phyloP scores from a whole-genome alignment of 2,329 filamentous ascomycete genomes.

The Exophiala bonariae region DNA sequence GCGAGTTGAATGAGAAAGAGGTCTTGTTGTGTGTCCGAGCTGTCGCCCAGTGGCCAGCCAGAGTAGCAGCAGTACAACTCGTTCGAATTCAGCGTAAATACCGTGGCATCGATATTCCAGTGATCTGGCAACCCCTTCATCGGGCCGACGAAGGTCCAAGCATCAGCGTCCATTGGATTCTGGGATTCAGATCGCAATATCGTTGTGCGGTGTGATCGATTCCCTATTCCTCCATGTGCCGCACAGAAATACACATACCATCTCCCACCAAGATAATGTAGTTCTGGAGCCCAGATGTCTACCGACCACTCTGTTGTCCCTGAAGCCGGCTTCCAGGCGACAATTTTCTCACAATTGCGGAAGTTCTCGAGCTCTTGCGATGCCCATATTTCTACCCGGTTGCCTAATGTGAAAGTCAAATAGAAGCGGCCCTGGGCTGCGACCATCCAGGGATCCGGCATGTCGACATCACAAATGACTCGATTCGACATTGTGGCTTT shows the following conservation, averaged over 20 bases:
- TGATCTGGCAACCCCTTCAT: conserved; percentile 26
- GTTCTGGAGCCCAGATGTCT: conserved; percentile 57
- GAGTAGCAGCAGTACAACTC: conserved; percentile 25
- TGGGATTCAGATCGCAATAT: conserved; percentile 16
- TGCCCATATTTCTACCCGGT: conserved; percentile 38
- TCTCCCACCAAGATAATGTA: conserved; percentile 50
- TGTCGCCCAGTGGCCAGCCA: conserved; percentile 26
- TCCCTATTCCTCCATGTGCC: conserved; percentile 23
- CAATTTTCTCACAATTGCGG: conserved; percentile 25
- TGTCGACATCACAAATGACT: conserved; percentile 31
- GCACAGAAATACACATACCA: conserved; percentile 55
- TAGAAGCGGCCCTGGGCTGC: conserved; percentile 31
- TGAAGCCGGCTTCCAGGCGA: conserved; percentile 41
- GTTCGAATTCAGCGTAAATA: conserved; percentile 13
- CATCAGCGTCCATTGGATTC: conserved; percentile 22
- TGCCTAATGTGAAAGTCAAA: conserved; percentile 35
- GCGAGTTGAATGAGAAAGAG: conserved; percentile 24
- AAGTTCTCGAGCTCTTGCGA: conserved; percentile 35
- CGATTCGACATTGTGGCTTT: conserved; percentile 35
- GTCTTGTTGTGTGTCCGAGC: conserved; percentile 27
- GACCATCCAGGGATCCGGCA: conserved; percentile 35
- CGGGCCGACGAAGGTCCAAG: conserved; percentile 25
- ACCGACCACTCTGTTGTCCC: conserved; percentile 43
- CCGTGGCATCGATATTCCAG: conserved; percentile 28
- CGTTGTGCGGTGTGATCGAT: conserved; percentile 23